Percentiles rank a stretch among this genome's conserved stretches.
phyloP scores from a whole-genome alignment of 495 filamentous ascomycete species.

The Wilcoxina mikolae region DNA sequence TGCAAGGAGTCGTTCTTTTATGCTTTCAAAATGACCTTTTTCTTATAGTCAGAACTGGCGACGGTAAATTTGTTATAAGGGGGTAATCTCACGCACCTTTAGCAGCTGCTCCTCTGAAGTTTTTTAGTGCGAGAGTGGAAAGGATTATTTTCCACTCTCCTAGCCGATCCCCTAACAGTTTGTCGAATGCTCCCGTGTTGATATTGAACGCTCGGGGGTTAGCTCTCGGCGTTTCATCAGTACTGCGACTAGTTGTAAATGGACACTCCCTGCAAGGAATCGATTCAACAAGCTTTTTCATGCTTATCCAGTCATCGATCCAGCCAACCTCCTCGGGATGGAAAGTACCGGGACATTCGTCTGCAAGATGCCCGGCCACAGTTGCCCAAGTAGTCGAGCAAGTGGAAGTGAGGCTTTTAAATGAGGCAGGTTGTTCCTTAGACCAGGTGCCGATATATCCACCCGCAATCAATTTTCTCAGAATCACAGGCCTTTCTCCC shows the following conservation, averaged over 20 bases:
- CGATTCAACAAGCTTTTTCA: not conserved
- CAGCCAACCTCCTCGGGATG: not conserved
- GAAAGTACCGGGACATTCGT: not conserved
- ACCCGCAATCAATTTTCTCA: not conserved
- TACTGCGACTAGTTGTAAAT: not conserved
- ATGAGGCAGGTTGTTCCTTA: not conserved
- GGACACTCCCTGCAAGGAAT: not conserved
- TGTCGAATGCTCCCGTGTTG: not conserved
- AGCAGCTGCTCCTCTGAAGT: not conserved
- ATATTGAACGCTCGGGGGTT: not conserved
- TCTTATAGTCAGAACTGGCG: not conserved
- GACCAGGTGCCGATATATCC: not conserved
- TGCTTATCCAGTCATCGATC: not conserved
- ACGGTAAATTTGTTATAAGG: not conserved
- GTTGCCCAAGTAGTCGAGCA: not conserved
- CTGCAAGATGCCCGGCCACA: not conserved
- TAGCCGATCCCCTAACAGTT: not conserved
- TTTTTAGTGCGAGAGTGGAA: not conserved
- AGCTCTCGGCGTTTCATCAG: not conserved
- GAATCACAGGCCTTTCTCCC: not conserved
- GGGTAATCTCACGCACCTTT: not conserved
- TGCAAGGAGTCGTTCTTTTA: not conserved
- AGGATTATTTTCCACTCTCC: not conserved
- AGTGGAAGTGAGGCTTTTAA: not conserved
- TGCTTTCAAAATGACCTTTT: not conserved